Conservation (phyloP, 495 filamentous ascomycete species). For the Penicillium antarcticum region DNA sequence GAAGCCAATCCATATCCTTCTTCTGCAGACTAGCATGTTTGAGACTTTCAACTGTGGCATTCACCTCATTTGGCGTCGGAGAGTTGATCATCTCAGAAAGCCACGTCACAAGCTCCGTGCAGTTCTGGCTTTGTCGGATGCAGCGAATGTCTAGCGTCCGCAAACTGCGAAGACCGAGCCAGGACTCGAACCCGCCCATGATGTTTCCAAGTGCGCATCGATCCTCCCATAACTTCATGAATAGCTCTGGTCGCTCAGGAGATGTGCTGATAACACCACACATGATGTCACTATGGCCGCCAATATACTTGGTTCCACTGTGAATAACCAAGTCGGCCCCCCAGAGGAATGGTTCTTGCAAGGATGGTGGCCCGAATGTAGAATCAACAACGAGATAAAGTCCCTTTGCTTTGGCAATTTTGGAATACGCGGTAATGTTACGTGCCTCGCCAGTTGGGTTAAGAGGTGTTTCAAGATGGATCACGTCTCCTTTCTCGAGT, state of each 20-base stretch:
- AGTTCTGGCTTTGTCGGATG: conserved; percentile 61
- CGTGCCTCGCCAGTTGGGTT: conserved; percentile 79
- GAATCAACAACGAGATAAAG: conserved; percentile 74
- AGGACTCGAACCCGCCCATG: conserved; percentile 82
- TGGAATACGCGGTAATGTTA: conserved; percentile 60
- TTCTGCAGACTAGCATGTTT: conserved; percentile 71
- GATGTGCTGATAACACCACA: conserved; percentile 69
- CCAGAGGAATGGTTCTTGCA: conserved; percentile 74
- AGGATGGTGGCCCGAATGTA: conserved; percentile 82
- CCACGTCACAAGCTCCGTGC: conserved; percentile 67
- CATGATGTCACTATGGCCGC: conserved; percentile 84
- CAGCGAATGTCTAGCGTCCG: conserved; percentile 81
- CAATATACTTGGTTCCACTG: conserved; percentile 85
- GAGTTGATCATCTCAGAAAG: conserved; percentile 36
- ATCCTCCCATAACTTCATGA: conserved; percentile 53
- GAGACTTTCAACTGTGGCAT: conserved; percentile 50
- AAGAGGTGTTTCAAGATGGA: conserved; percentile 84
- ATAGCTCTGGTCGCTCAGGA: conserved; percentile 44
- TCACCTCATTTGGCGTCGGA: conserved; percentile 36
- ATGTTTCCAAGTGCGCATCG: conserved; percentile 68
- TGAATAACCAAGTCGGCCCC: conserved; percentile 84
- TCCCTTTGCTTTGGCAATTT: conserved; percentile 62
- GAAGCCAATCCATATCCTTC: conserved; percentile 62
- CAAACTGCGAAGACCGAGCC: conserved; percentile 78
- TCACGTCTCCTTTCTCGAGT: conserved; percentile 67